A percentile compares a stretch with the other conserved stretches of the same genome.
phyloP scores from a whole-genome alignment of 257 asterid species.

The Solanum virginianum region DNA sequence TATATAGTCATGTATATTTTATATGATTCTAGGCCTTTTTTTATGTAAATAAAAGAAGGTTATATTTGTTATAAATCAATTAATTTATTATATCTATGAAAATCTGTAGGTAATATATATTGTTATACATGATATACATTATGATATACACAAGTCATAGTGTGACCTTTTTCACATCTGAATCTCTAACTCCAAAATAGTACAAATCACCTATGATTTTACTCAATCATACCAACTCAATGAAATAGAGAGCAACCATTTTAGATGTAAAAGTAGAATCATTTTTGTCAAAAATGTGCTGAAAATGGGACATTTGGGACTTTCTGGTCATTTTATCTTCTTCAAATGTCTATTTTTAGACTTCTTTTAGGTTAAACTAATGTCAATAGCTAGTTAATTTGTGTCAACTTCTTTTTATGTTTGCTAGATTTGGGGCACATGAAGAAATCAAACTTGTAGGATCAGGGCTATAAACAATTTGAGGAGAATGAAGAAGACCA shows the following conservation, averaged over 20 bases:
- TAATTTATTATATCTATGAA: not conserved
- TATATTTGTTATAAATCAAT: too few relatives aligned
- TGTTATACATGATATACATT: not conserved
- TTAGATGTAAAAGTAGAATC: not conserved
- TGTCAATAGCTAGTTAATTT: not conserved
- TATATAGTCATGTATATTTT: too few relatives aligned
- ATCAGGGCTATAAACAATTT: too few relatives aligned
- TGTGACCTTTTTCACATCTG: not conserved
- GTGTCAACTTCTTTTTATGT: not conserved
- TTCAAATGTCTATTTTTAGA: not conserved
- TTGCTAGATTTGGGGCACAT: not conserved
- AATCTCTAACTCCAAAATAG: not conserved
- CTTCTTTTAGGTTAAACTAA: not conserved
- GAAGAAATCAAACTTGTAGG: not conserved
- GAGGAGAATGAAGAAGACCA: too few relatives aligned
- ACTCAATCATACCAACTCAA: not conserved
- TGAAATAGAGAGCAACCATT: not conserved
- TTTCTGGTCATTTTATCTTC: not conserved
- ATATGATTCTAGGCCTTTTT: too few relatives aligned
- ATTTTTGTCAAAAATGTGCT: not conserved
- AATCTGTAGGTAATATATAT: not conserved
- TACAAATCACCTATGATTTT: not conserved
- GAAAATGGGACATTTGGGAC: not conserved
- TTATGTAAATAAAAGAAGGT: too few relatives aligned
- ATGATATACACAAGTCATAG: not conserved